These are phyloP conservation scores for Trametes hirsuta DNA, from an alignment of 1,284 basidiomycete species.

Conservation along the genomic window DNA sequence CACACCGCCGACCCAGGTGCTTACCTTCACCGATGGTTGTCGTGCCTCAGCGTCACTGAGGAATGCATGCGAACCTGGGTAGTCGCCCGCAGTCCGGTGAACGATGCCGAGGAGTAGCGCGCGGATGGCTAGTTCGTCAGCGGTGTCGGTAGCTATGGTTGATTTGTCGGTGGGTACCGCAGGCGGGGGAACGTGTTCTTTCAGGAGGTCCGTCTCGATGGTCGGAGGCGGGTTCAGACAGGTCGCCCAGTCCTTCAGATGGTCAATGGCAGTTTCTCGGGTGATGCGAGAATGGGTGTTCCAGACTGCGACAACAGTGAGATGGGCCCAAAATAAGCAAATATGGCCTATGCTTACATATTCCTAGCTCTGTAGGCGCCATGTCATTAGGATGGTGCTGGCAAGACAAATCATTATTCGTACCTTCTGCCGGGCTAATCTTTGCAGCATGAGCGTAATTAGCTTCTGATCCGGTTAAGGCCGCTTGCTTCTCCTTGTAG, in stretches of 20 bases:
- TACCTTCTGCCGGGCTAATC: slow-evolving; percentile 72
- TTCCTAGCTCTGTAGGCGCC: slow-evolving; percentile 49
- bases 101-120: slow-evolving; percentile 68
- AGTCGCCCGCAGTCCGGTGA: slow-evolving; percentile 59
- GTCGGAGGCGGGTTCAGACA: slow-evolving; percentile 48
- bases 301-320: slow-evolving; percentile 57
- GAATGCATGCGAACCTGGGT: slow-evolving; percentile 46
- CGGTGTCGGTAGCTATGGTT: slow-evolving; percentile 57
- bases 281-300: slow-evolving; percentile 67
- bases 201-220: slow-evolving; percentile 32
- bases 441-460: slow-evolving; percentile 57
- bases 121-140: slow-evolving; percentile 72
- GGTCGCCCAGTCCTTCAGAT: slow-evolving; percentile 52
- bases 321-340: slow-evolving; percentile 6
- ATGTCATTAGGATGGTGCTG: background rate
- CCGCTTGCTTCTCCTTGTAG: slow-evolving; percentile 67
- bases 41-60: slow-evolving; percentile 53
- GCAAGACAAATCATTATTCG: slow-evolving; percentile 21
- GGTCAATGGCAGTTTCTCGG: slow-evolving; percentile 52
- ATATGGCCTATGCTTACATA: slow-evolving; percentile 49
- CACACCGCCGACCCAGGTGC: slow-evolving; percentile 69
- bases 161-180: slow-evolving; percentile 1
- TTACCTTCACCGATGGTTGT: slow-evolving; percentile 45
- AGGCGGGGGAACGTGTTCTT: slow-evolving; percentile 11
- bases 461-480: slow-evolving; percentile 52